Conservation (phyloP, 2,329 filamentous ascomycete genomes). For the Epichloe hybrida region DNA sequence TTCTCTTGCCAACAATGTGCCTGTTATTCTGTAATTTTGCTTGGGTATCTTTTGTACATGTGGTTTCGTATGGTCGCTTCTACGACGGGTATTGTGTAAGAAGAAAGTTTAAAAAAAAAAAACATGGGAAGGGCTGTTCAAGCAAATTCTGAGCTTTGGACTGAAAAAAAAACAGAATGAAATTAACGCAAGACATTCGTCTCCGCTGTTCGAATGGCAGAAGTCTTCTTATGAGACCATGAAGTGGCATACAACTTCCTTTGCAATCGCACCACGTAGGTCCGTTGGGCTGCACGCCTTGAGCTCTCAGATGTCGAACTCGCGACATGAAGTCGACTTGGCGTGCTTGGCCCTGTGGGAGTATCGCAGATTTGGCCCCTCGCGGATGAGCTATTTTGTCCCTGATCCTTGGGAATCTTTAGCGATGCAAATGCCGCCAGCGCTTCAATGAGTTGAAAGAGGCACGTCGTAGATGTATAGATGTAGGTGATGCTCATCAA, state of each 20-base stretch:
- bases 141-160: too few relatives aligned
- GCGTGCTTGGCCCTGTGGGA: neutral
- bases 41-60: slow-evolving; percentile 8
- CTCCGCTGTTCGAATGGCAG: neutral
- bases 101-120: neutral
- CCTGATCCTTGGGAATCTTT: too few relatives aligned
- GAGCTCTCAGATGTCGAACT: neutral
- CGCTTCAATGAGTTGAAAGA: too few relatives aligned
- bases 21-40: slow-evolving; percentile 1
- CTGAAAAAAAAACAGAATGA: too few relatives aligned
- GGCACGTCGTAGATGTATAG: too few relatives aligned
- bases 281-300: neutral
- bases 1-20: slow-evolving; percentile 1
- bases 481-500: neutral
- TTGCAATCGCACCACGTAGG: neutral
- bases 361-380: too few relatives aligned
- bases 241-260: neutral
- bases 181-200: neutral
- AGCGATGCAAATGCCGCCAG: too few relatives aligned
- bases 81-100: slow-evolving; percentile 4
- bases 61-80: slow-evolving; percentile 1
- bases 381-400: too few relatives aligned
- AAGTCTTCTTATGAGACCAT: neutral
- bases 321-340: neutral
- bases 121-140: neutral